These are phyloP conservation scores for Taphrina flavorubra DNA, from an alignment of 1,139 yeast species.

Conservation along the genomic window DNA sequence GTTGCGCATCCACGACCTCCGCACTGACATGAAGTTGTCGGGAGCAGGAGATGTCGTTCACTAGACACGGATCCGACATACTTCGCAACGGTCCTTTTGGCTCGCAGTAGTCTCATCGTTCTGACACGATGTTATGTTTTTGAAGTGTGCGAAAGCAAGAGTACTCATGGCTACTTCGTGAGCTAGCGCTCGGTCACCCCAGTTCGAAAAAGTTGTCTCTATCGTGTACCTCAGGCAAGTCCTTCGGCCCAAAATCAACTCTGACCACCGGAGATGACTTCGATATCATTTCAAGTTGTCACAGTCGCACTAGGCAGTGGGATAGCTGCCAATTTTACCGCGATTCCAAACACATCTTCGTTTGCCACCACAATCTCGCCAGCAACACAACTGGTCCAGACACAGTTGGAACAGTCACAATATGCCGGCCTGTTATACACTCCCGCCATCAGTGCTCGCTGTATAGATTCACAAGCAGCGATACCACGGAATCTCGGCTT, in stretches of 20 bases:
- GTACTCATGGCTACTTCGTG: no score
- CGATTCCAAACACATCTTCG: conserved; percentile 1
- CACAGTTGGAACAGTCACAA: conserved; percentile 11
- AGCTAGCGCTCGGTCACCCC: no score
- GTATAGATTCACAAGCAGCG: conserved; percentile 11
- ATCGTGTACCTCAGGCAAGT: no score
- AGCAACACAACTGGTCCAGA: conserved; percentile 15
- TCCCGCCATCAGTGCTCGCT: conserved; percentile 17
- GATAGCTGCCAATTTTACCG: background rate
- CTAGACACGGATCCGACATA: no score
- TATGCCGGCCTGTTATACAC: conserved; percentile 37
- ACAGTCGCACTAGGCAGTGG: conserved; percentile 7
- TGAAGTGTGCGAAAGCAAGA: no score
- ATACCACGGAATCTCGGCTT: conserved; percentile 13
- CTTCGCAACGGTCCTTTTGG: no score
- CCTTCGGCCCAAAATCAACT: no score
- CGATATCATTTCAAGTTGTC: background rate
- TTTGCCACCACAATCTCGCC: conserved; percentile 17
- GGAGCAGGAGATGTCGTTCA: no score
- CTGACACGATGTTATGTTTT: no score
- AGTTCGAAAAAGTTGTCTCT: no score
- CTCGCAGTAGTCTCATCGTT: no score
- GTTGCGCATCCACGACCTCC: conserved; percentile 1
- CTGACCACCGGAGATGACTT: background rate
- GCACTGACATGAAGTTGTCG: background rate